Conservation (phyloP, 305 asterid species). For the Euphrasia arctica region DNA sequence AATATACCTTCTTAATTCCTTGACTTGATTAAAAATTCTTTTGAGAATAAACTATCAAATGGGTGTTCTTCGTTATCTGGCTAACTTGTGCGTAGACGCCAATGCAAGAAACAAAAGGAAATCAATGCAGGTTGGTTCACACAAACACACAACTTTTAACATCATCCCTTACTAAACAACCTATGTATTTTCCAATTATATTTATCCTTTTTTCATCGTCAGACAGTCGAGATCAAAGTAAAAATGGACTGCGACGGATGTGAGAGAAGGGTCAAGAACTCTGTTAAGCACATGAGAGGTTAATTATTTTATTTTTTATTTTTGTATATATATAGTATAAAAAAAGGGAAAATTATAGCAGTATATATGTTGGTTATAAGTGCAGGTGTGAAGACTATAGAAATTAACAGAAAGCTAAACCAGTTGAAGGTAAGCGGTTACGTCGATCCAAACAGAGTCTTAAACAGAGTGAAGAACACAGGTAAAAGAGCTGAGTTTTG, state of each 20-base stretch:
- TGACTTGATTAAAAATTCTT: slow-evolving; percentile 18
- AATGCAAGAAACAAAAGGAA: slow-evolving; percentile 54
- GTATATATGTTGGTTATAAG: neutral
- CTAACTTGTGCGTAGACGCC: slow-evolving; percentile 55
- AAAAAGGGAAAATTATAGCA: no score
- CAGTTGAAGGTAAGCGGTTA: slow-evolving; percentile 64
- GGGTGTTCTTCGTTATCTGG: slow-evolving; percentile 83
- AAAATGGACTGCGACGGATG: slow-evolving; percentile 99
- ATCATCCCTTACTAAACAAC: neutral
- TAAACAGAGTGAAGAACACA: slow-evolving; percentile 57
- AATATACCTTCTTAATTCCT: slow-evolving; percentile 22
- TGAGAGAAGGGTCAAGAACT: slow-evolving; percentile 81
- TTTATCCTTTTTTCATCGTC: slow-evolving; percentile 9
- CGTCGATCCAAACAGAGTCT: slow-evolving; percentile 64
- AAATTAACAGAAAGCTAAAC: slow-evolving; percentile 56
- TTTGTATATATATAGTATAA: no score
- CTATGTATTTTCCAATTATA: no score
- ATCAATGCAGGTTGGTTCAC: slow-evolving; percentile 60
- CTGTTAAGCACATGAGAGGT: slow-evolving; percentile 68
- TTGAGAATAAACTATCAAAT: slow-evolving; percentile 23
- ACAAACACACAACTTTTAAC: neutral
- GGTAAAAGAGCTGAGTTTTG: slow-evolving; percentile 87
- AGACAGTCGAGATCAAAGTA: slow-evolving; percentile 90
- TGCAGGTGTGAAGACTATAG: slow-evolving; percentile 68
- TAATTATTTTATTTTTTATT: neutral